phyloP scores from a whole-genome alignment of 2,329 filamentous ascomycete genomes.

The Fusarium odoratissimum region DNA sequence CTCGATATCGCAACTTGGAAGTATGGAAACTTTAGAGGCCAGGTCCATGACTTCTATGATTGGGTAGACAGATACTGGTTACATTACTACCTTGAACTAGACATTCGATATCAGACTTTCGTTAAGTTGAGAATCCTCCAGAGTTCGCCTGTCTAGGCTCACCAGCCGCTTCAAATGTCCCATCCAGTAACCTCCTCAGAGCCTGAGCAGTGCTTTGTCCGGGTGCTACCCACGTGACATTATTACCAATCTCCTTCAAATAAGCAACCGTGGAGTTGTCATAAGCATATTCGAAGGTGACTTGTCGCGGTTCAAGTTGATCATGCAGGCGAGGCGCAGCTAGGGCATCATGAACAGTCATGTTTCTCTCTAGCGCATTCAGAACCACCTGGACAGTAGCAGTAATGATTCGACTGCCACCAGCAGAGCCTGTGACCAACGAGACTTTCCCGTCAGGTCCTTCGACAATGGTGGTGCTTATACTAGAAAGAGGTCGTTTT shows the following conservation, averaged over 20 bases:
- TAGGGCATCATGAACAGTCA: slow-evolving; percentile 73
- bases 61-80: fast-evolving
- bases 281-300: slow-evolving; percentile 77
- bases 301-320: slow-evolving; percentile 78
- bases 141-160: slow-evolving; percentile 85
- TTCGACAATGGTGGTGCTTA: slow-evolving; percentile 82
- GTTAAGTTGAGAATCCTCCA: slow-evolving; percentile 65
- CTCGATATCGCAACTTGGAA: slow-evolving; percentile 37
- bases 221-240: slow-evolving; percentile 76
- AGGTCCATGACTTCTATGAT: fast-evolving
- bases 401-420: slow-evolving; percentile 87
- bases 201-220: slow-evolving; percentile 79
- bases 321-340: slow-evolving; percentile 81
- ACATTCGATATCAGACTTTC: fast-evolving
- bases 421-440: slow-evolving; percentile 80
- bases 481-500: slow-evolving; percentile 83
- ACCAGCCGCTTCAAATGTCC: slow-evolving; percentile 80
- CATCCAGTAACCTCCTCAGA: slow-evolving; percentile 71
- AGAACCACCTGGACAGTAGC: slow-evolving; percentile 82
- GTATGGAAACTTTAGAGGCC: slow-evolving; percentile 32
- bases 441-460: slow-evolving; percentile 74
- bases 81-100: fast-evolving
- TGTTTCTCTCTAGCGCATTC: slow-evolving; percentile 75
- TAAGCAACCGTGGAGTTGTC: slow-evolving; percentile 76
- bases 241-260: slow-evolving; percentile 75